Conservation (phyloP, 2,329 filamentous ascomycete species). For the Xenoacremonium recifei region DNA sequence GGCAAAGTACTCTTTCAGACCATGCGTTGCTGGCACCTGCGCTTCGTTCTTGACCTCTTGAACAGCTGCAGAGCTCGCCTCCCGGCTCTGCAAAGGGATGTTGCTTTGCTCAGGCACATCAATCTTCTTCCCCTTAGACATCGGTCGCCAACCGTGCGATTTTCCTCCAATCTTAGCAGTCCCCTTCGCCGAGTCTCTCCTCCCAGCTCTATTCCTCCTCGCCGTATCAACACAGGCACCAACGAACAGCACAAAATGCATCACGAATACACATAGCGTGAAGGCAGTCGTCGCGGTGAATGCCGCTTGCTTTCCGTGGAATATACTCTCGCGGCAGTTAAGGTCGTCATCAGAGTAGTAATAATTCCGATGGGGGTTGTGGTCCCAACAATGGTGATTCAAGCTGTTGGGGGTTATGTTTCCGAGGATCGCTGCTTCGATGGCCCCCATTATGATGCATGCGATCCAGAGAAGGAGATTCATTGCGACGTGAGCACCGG, state of each 20-base stretch:
- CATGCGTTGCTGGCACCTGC: no score
- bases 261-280: constrained; percentile 22
- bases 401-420: constrained; percentile 11
- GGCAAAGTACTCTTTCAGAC: not conserved
- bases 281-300: constrained; percentile 23
- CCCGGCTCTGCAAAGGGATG: constrained; percentile 1
- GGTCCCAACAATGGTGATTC: constrained; percentile 12
- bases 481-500: constrained; percentile 42
- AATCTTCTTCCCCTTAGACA: constrained; percentile 10
- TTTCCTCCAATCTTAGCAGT: constrained; percentile 29
- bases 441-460: constrained; percentile 23
- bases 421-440: constrained; percentile 19
- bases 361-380: no score
- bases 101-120: not conserved
- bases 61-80: not conserved
- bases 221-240: constrained; percentile 38
- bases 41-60: not conserved
- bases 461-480: constrained; percentile 42
- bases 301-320: constrained; percentile 6
- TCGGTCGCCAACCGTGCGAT: constrained; percentile 30
- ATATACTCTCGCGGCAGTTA: constrained; percentile 1
- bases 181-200: no score
- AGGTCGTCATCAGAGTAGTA: constrained; percentile 6
- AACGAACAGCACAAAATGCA: constrained; percentile 40
- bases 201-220: constrained; percentile 26